Base-by-base conservation (phyloP, 75 land plant species). In the Selaginella tamariscina region DNA sequence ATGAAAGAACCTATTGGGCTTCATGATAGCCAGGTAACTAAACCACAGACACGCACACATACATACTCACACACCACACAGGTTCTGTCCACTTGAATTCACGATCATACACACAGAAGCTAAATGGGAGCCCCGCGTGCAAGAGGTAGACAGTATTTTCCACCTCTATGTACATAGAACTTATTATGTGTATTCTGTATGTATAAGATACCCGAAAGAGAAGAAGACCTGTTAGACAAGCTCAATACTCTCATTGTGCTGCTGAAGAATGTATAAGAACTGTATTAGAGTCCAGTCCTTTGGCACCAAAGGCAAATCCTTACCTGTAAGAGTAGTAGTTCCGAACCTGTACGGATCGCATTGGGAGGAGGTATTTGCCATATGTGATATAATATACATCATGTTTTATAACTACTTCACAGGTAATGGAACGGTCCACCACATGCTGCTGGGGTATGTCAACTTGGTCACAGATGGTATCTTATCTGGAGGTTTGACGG, bases 391-490 rank as follows among this genome's bases (percentile, higher is more conserved):
- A n/a, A n/a, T n/a, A n/a, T n/a, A n/a, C n/a, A n/a, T n/a, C n/a
- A n/a, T n/a, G n/a, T n/a, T n/a, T n/a, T n/a, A n/a, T n/a, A n/a
- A n/a, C n/a, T n/a, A n/a, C n/a, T n/a, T n/a, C n/a, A n/a, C n/a
- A n/a, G n/a, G n/a, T 2, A 60, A 69, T 55, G 70, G 70, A n/a
- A 69, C 70, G 1, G 8, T 69, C 26, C 70, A 69, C n/a, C 55
- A 49, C 29, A 69, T 55, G 44, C 60, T 69, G 2, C 29, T 54
- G 2, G 70, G 70, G 22, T 69, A 69, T 55, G 70, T 69, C 21
- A 27, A 54, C 21, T 27, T 69, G 64, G 30, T 28, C 2, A 2
- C 13, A 18, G 20, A 2, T 2, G 68, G 68, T 31, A 2, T 20
- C 2, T 21, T 66, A 20, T 18, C 54, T 32, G 68, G 68, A 31